A percentile compares a stretch with the other conserved stretches of the same genome.
phyloP scores from a whole-genome alignment of 305 asterid genomes.

The Stenogyne calaminthoides region DNA sequence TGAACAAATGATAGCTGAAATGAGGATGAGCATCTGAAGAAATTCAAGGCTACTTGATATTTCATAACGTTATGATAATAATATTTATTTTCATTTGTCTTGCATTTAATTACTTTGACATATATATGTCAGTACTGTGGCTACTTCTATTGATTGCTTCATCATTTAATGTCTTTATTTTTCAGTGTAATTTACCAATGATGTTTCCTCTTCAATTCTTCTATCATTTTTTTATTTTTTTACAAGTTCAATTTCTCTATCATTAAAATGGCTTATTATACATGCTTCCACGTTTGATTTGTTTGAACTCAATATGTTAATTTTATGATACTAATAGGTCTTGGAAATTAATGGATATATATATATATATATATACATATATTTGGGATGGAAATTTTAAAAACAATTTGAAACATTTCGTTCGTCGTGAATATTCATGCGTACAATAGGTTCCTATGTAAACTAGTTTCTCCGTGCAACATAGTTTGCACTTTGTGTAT shows the following conservation, averaged over 20 bases:
- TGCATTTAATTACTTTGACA: conserved; percentile 25
- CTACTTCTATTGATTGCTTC: conserved; percentile 5
- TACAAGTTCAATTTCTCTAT: neutral
- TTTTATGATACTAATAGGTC: neutral
- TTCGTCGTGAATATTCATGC: too few species aligned
- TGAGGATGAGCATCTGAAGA: neutral
- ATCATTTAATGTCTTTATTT: neutral
- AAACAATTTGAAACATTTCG: too few species aligned
- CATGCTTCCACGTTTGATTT: too few species aligned
- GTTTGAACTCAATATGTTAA: neutral
- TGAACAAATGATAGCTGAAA: conserved; percentile 36
- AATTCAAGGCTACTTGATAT: neutral
- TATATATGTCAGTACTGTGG: conserved; percentile 2
- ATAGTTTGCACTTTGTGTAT: too few species aligned
- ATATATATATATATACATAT: neutral
- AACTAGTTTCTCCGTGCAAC: too few species aligned
- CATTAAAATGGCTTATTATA: neutral
- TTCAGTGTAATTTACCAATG: neutral
- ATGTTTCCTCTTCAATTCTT: neutral
- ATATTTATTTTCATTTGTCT: conserved; percentile 3
- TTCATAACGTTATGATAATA: neutral
- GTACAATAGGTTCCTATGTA: too few species aligned
- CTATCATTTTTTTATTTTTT: too few species aligned
- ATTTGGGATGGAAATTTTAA: neutral
- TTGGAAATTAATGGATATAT: neutral